Evolutionary conservation across 1,284 basidiomycete genomes (phyloP), one percentile per base, ranked within the genome.

Genomic region (Apiotrichum gracile): DNA sequence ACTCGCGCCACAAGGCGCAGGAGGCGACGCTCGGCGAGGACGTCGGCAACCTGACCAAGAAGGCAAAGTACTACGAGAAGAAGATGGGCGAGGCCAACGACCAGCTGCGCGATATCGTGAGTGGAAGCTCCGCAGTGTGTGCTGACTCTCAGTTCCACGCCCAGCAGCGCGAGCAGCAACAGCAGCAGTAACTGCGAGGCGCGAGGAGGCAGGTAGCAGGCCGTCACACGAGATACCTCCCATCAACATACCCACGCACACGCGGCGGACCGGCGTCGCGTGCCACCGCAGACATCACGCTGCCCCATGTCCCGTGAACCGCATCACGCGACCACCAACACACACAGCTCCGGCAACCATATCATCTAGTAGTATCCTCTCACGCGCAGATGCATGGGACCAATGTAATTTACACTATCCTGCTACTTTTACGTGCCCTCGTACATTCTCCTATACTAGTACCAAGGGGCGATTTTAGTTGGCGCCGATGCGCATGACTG

Each of bases 41-140:
- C 63, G 83, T 93, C 37, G 79, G 78, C 42, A 87, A 76, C 68
- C 72, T 93, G 35, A 83, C 81, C 45, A 93, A 93, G 76, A 76
- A 76, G 68, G 67, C 84, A 21, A 93, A 92, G 74, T 92, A 86
- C 71, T 79, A 92, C 6, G 90, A 93, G 73, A 92, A 91, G 67
- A 88, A 91, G 68, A 88, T 87, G 69, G 87, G 86, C 56, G 89
- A 92, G 66, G 88, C 91, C 1, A 88, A 92, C 71, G 78, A 78
- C 21, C 91, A 92, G 66, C 75, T 93, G 53, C 83, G 86, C 49
- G 90, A 93, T 73, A 92, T 93, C 49, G 90, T 91, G 63, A 63
- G 86, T 73, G 38, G 10, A 8, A 13, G 37, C 17, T 9, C 13
- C 16, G 8, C 25, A 22, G 13, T 24, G 7, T 10, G 13, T 4